Evolutionary conservation across 257 asterid genomes (phyloP), one percentile per base, ranked within the genome.

Genomic region (Gentiana dahurica): DNA sequence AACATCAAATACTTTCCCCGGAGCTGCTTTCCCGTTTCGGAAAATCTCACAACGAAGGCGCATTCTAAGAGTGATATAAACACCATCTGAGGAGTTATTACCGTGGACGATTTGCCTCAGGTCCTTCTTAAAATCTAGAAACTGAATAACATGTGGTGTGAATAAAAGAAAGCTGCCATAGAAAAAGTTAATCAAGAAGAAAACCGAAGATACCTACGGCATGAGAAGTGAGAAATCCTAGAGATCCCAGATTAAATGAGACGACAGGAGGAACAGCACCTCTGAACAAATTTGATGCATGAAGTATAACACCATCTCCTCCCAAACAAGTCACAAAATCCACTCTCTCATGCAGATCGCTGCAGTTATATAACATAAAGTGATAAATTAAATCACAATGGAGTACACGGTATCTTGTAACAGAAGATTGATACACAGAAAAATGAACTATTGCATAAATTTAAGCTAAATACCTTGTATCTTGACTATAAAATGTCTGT

Each of bases 231-330:
- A 92, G 94, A 75, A 92, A 92, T 51, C 99, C 99, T 58, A 92
- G 89, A 53, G 99, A 92, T 61, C 99, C 99, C 62, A 92, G 95
- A 75, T 88, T 88, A 83, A 92, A 92, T 50, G 97, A 92, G 63
- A 92, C 97, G 58, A 92, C 99, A 58, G 99, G 97, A 65, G 99
- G 99, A 64, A 92, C 96, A 38, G 95, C 91, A 41, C 83, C 97
- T 74, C 97, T 79, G 71, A 92, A 92, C 73, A 92, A 68, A 77
- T 88, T 92, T 13, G 99, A 85, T 36, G 97, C 99, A 51, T 88
- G 99, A 52, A 92, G 99, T 75, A 88, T 92, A 68, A 92, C 99
- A 52, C 99, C 99, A 55, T 92, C 99, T 56, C 99, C 99, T 49
- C 99, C 99, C 82, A 92, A 81, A 80, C 99, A 92, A 67, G 94